These are phyloP conservation scores for Crithidia sp. DNA, from an alignment of 208 protist genomes.

Conservation along the genomic window DNA sequence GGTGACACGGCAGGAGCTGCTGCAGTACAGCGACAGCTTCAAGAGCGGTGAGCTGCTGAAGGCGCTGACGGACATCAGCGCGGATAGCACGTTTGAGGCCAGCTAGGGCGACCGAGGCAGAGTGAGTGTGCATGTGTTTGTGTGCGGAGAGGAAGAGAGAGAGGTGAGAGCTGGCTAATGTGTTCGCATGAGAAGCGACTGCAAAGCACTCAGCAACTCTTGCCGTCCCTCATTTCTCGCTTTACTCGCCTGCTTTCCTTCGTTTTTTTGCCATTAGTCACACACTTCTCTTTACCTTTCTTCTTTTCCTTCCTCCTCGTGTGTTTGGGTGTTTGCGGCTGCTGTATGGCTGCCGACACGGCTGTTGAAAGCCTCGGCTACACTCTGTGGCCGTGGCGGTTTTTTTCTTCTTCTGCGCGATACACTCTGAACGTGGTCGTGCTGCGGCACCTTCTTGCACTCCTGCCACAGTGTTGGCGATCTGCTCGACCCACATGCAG, in stretches of 20 bases:
- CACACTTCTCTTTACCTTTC: not conserved
- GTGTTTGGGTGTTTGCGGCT: no score
- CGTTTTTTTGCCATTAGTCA: not conserved
- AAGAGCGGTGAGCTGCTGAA: conserved; percentile 56
- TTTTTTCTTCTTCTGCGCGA: no score
- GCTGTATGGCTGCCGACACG: no score
- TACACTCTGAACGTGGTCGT: no score
- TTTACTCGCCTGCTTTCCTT: not conserved
- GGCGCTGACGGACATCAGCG: conserved; percentile 71
- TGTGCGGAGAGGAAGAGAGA: not conserved
- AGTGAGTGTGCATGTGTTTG: not conserved
- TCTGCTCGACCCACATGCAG: no score
- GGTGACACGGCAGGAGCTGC: conserved; percentile 74
- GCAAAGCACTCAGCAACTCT: no score
- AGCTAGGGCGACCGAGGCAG: not conserved
- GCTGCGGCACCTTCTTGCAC: no score
- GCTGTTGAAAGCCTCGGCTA: no score
- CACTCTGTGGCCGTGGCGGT: no score
- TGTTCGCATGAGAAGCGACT: not conserved
- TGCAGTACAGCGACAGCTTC: conserved; percentile 72
- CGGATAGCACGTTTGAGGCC: conserved; percentile 72
- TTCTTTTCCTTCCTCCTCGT: no score
- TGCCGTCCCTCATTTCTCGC: not conserved
- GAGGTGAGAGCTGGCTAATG: not conserved
- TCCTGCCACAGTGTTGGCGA: no score